A percentile compares a stretch with the other conserved stretches of the same genome.
These are phyloP conservation scores for Neocatenulostroma microsporum DNA, from an alignment of 2,329 filamentous ascomycete genomes.

Conservation along the genomic window DNA sequence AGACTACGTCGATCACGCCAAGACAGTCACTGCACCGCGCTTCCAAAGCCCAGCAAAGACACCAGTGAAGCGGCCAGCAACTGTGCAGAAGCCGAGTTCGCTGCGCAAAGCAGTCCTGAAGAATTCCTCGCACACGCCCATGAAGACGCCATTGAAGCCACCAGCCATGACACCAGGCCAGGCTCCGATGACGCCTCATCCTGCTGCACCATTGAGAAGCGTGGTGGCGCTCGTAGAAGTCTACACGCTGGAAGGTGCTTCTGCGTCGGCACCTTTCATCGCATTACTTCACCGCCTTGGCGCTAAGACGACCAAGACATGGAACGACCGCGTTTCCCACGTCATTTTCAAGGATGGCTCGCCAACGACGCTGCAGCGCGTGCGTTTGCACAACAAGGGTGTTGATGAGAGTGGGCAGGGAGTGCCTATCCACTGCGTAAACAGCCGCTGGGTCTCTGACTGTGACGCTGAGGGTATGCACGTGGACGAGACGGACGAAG, in stretches of 20 bases:
- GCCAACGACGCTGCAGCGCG: conserved; percentile 26
- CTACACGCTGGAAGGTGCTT: conserved; percentile 30
- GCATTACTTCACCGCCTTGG: conserved; percentile 29
- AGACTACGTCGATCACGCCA: conserved; percentile 12
- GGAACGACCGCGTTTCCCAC: conserved; percentile 31
- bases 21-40: conserved; percentile 21
- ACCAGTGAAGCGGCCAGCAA: conserved; percentile 20
- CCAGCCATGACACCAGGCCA: conserved; percentile 21
- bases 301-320: conserved; percentile 29
- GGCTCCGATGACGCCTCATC: conserved; percentile 31
- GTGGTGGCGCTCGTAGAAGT: conserved; percentile 30
- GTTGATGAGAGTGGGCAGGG: conserved; percentile 17
- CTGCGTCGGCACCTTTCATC: conserved; percentile 28
- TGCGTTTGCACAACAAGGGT: conserved; percentile 28
- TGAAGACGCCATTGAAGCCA: conserved; percentile 25
- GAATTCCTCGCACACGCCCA: conserved; percentile 20
- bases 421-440: conserved; percentile 28
- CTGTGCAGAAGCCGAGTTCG: conserved; percentile 20
- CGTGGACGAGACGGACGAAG: conserved; percentile 26
- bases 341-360: conserved; percentile 33
- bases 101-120: conserved; percentile 24
- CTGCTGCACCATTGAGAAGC: conserved; percentile 25
- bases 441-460: conserved; percentile 31
- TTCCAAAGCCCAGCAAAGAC: conserved; percentile 22
- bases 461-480: conserved; percentile 26